phyloP scores from a whole-genome alignment of 169 alveolate genomes.

The Eimeria maxima region DNA sequence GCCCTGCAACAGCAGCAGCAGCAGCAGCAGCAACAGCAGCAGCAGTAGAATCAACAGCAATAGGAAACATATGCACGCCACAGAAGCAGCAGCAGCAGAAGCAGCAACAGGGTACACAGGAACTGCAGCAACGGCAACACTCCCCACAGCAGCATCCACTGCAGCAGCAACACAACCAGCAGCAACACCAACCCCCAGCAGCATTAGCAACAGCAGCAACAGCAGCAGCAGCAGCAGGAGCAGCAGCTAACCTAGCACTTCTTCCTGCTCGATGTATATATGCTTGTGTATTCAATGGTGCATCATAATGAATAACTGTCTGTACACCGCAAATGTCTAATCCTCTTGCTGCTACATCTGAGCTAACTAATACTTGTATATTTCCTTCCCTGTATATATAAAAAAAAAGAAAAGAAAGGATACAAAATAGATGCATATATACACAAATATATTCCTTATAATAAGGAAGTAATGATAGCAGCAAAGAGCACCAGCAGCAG shows the following conservation, averaged over 20 bases:
- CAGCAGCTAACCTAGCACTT: slow-evolving; percentile 90
- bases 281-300: slow-evolving; percentile 96
- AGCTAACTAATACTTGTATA: slow-evolving; percentile 90
- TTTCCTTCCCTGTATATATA: slow-evolving; percentile 70
- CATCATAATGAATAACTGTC: slow-evolving; percentile 97
- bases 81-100: background rate
- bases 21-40: background rate
- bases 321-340: slow-evolving; percentile 96
- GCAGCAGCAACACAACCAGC: background rate
- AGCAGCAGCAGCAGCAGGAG: slow-evolving; percentile 10
- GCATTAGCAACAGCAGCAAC: background rate
- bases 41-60: too few species aligned
- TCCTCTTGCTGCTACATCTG: slow-evolving; percentile 97
- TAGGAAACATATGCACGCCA: background rate
- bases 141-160: background rate
- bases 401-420: too few species aligned
- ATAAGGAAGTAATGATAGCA: too few species aligned
- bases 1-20: slow-evolving; percentile 13
- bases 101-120: background rate
- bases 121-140: background rate
- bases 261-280: slow-evolving; percentile 98
- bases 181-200: background rate
- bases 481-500: too few species aligned
- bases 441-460: background rate
- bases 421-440: background rate